phyloP scores from a whole-genome alignment of 2,329 filamentous ascomycete species.

The Biscogniauxia mediterranea region DNA sequence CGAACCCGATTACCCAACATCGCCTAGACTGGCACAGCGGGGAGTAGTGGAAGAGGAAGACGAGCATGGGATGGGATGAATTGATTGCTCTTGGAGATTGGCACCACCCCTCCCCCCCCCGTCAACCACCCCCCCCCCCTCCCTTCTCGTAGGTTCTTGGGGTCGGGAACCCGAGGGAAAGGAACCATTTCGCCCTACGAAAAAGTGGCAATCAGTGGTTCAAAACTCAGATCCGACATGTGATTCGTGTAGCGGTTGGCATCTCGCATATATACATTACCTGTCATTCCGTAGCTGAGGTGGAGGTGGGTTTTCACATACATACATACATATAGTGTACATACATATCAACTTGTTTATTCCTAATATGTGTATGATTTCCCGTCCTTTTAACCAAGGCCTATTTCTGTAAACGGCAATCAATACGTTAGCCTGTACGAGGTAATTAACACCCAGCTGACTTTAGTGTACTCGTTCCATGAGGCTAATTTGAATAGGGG shows the following conservation, averaged over 20 bases:
- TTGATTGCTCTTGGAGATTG: not conserved
- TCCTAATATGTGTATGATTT: too few species aligned
- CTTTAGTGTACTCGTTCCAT: too few species aligned
- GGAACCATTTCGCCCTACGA: not conserved
- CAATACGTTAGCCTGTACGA: not conserved
- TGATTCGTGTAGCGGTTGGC: not conserved
- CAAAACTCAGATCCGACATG: not conserved
- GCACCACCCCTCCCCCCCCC: not conserved
- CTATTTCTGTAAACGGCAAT: too few species aligned
- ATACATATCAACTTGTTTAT: too few species aligned
- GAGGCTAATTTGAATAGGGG: not conserved
- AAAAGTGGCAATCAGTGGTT: not conserved
- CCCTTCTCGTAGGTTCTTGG: not conserved
- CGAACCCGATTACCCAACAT: not conserved
- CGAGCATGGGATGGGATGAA: not conserved
- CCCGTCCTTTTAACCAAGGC: too few species aligned
- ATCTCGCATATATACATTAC: not conserved
- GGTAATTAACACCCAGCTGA: not conserved
- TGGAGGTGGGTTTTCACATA: too few species aligned
- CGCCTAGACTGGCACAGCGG: not conserved
- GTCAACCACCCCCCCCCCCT: too few species aligned
- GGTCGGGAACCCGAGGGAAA: not conserved
- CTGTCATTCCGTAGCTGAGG: too few species aligned
- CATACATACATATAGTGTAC: too few species aligned
- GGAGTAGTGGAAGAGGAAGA: not conserved